Evolutionary conservation across 2,329 filamentous ascomycete genomes (phyloP).

Genomic region (Phyllosticta citribraziliensis): DNA sequence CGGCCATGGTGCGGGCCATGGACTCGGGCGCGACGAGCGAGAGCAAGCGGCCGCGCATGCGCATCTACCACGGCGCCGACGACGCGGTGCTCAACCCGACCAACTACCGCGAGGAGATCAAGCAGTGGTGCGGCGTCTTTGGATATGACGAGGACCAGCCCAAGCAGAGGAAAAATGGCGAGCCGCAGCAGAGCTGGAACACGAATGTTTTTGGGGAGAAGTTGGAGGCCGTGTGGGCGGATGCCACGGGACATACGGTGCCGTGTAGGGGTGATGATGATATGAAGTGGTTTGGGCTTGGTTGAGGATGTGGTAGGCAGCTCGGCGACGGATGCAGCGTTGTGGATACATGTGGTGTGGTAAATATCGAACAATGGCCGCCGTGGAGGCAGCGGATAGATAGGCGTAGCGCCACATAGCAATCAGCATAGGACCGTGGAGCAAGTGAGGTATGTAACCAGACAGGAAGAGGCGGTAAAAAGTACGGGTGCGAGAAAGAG

Average conservation of each 20-base stretch:
- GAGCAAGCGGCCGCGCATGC: conserved; percentile 37
- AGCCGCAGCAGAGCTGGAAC: conserved; percentile 10
- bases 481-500: too few relatives aligned
- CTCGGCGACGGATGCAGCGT: too few relatives aligned
- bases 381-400: too few relatives aligned
- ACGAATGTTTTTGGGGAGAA: conserved; percentile 15
- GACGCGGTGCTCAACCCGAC: conserved; percentile 42
- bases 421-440: too few relatives aligned
- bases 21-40: conserved; percentile 34
- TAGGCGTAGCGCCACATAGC: too few relatives aligned
- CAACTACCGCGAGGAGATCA: conserved; percentile 46
- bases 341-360: too few relatives aligned
- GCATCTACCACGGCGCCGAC: conserved; percentile 47
- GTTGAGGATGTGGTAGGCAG: background rate
- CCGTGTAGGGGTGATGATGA: conserved; percentile 12
- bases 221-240: conserved; percentile 17
- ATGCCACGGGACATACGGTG: conserved; percentile 14
- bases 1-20: conserved; percentile 37
- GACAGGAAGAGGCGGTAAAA: too few relatives aligned
- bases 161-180: conserved; percentile 16
- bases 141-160: conserved; percentile 24
- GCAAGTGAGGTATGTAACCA: too few relatives aligned
- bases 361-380: too few relatives aligned
- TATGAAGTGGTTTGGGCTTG: conserved; percentile 16
- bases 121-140: conserved; percentile 26